These are phyloP conservation scores for Xylariaceae sp. DNA, from an alignment of 2,329 filamentous ascomycete species.

Conservation along the genomic window DNA sequence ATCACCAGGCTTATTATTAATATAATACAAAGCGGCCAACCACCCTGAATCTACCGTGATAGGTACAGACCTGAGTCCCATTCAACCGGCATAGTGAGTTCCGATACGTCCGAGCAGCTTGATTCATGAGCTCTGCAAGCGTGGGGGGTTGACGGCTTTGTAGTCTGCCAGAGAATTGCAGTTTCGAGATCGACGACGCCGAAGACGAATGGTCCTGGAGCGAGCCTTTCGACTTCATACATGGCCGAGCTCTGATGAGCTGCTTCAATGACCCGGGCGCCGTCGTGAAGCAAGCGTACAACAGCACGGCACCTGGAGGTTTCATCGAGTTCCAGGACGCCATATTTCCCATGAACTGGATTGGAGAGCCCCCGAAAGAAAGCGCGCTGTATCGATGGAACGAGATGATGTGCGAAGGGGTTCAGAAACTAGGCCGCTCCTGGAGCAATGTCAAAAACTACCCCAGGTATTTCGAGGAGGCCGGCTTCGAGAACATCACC, in stretches of 20 bases:
- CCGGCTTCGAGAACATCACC: slow-evolving; percentile 27
- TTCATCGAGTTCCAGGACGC: slow-evolving; percentile 33
- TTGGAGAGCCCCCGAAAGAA: slow-evolving; percentile 27
- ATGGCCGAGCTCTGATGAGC: slow-evolving; percentile 44
- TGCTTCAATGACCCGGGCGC: slow-evolving; percentile 45
- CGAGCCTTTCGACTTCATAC: slow-evolving; percentile 49
- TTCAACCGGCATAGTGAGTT: slow-evolving; percentile 36
- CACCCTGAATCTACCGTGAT: slow-evolving; percentile 34
- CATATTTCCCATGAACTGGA: slow-evolving; percentile 24
- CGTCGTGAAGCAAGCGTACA: slow-evolving; percentile 42
- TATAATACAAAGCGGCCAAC: slow-evolving; percentile 37
- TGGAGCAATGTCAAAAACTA: slow-evolving; percentile 26
- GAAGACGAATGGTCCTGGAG: slow-evolving; percentile 48
- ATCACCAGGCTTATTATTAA: not conserved
- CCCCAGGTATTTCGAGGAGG: slow-evolving; percentile 23
- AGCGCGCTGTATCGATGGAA: slow-evolving; percentile 29
- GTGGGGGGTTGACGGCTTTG: too few relatives aligned
- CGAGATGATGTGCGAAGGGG: slow-evolving; percentile 27
- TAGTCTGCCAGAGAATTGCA: slow-evolving; percentile 46
- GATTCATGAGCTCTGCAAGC: too few relatives aligned
- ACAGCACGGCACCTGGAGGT: slow-evolving; percentile 35
- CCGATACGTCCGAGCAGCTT: too few relatives aligned
- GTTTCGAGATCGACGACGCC: slow-evolving; percentile 51
- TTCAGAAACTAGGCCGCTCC: slow-evolving; percentile 21
- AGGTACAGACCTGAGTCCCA: slow-evolving; percentile 42